A percentile compares a stretch with the other conserved stretches of the same genome.
Conservation (phyloP, 1,284 basidiomycete species). For the Neotropicomus parvogracilis region DNA sequence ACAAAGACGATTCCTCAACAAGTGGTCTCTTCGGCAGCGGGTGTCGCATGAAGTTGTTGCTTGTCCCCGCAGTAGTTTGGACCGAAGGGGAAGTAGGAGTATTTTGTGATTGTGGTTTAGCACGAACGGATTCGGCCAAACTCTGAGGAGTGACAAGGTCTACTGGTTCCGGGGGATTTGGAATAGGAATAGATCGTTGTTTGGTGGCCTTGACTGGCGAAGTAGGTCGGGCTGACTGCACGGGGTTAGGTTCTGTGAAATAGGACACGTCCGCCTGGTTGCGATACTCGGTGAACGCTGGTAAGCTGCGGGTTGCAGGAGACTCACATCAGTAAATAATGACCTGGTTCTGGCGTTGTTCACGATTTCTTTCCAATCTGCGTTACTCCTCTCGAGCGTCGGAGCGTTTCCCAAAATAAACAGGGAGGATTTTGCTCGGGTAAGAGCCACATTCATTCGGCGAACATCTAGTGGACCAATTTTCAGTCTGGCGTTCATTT, state of each 20-base stretch:
- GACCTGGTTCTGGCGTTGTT: constrained; percentile 65
- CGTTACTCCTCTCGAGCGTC: constrained; percentile 83
- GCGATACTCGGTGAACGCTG: not conserved
- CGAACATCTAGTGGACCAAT: constrained; percentile 55
- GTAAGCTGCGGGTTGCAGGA: constrained; percentile 7
- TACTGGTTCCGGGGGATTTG: constrained; percentile 20
- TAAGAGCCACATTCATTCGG: constrained; percentile 97
- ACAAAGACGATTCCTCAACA: constrained; percentile 17
- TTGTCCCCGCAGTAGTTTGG: constrained; percentile 2
- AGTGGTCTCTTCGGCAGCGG: constrained; percentile 25
- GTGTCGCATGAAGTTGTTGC: not conserved
- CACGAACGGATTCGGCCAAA: constrained; percentile 30
- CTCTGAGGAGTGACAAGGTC: constrained; percentile 34
- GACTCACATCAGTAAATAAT: constrained; percentile 51
- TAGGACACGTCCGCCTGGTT: constrained; percentile 37
- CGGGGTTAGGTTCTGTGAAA: constrained; percentile 32
- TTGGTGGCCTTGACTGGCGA: constrained; percentile 24
- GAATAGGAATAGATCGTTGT: constrained; percentile 17
- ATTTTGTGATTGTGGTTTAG: constrained; percentile 24
- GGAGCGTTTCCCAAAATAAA: constrained; percentile 91
- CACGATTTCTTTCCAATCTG: constrained; percentile 77
- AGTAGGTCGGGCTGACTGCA: constrained; percentile 13
- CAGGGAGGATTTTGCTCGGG: constrained; percentile 90
- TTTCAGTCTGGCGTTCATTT: constrained; percentile 10
- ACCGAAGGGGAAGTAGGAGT: not conserved